Base-by-base conservation (phyloP, 768 basidiomycete species). In the Hortiboletus flavorubellus region DNA sequence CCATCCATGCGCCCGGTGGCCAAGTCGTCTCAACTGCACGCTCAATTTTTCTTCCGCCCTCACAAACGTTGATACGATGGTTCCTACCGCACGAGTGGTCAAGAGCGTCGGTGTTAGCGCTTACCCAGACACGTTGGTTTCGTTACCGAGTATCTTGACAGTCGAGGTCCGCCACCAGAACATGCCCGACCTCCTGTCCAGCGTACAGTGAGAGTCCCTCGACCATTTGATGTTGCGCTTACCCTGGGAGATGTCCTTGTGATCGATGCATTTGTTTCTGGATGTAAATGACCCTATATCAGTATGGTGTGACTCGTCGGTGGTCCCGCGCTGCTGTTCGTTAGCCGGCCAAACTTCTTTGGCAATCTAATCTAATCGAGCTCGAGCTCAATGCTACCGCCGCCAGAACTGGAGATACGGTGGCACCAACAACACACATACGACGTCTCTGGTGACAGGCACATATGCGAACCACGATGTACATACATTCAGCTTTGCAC, bases 121-220 rank as follows among this genome's bases (percentile, higher is more conserved):
- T 4, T 91, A 91, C 72, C 80, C 90, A 29, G 89, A 89, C 53
- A 89, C 81, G 50, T 83, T 21, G 21, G 21, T 21, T 21, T 2
- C 21, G 21, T 2, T 21, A 21, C 21, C 21, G 21, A 21, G 84
- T 26, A 92, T 92, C 66, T 63, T 89, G 69, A 86, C 89, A 30
- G 77, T 90, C 45, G 91, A 93, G 65, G 86, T 89, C n/a, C 85
- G 91, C 45, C 91, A 94, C 63, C 84, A 87, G 67, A 85, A 86
- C 2, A 70, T 93, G 41, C 78, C 91, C 49, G 92, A 93, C 74
- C 63, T 91, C 57, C 62, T 93, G 50, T 79, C 79, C 42, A 77
- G 79, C 15, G 72, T 21, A 21, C 70, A 55, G 77, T 77, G 4
- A 76, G 84, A 16, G 82, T 89, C 52, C 85, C 90, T 5, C 68